Conservation (phyloP, 1,284 basidiomycete genomes). For the Moniliophthora roreri region DNA sequence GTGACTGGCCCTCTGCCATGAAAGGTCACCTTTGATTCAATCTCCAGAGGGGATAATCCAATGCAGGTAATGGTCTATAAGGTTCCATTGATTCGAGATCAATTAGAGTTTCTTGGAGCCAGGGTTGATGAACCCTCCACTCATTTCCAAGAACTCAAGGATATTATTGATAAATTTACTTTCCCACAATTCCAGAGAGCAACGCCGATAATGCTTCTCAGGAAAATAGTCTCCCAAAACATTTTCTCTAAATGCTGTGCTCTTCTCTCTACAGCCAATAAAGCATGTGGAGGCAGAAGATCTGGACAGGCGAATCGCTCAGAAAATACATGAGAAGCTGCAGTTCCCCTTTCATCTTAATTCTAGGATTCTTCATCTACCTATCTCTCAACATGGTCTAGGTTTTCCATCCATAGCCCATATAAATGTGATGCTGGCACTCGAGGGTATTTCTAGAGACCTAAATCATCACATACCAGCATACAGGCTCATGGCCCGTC, state of each 20-base stretch:
- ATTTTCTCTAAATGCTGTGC: slow-evolving; percentile 24
- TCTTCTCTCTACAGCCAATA: slow-evolving; percentile 28
- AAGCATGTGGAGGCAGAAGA: slow-evolving; percentile 20
- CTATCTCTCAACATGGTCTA: too few species aligned
- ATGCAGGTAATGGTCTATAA: slow-evolving; percentile 8
- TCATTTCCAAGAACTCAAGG: slow-evolving; percentile 16
- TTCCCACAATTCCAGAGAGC: slow-evolving; percentile 22
- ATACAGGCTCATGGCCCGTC: too few species aligned
- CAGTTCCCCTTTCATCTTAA: too few species aligned
- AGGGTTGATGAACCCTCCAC: slow-evolving; percentile 20
- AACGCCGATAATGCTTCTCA: slow-evolving; percentile 24
- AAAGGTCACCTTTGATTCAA: neutral
- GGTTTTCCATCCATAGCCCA: too few species aligned
- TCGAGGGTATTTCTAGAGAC: too few species aligned
- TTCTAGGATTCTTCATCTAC: too few species aligned
- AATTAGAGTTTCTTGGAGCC: slow-evolving; percentile 23
- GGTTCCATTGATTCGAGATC: slow-evolving; percentile 5
- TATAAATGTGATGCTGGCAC: too few species aligned
- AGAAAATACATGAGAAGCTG: slow-evolving; percentile 18
- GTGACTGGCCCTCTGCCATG: neutral
- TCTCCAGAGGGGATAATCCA: slow-evolving; percentile 3
- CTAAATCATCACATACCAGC: too few species aligned
- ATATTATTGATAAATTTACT: slow-evolving; percentile 22
- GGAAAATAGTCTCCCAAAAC: slow-evolving; percentile 26
- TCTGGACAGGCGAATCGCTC: slow-evolving; percentile 19